Evolutionary conservation across 768 basidiomycete genomes (phyloP).

Genomic region (Rhizopogon vinicolor): DNA sequence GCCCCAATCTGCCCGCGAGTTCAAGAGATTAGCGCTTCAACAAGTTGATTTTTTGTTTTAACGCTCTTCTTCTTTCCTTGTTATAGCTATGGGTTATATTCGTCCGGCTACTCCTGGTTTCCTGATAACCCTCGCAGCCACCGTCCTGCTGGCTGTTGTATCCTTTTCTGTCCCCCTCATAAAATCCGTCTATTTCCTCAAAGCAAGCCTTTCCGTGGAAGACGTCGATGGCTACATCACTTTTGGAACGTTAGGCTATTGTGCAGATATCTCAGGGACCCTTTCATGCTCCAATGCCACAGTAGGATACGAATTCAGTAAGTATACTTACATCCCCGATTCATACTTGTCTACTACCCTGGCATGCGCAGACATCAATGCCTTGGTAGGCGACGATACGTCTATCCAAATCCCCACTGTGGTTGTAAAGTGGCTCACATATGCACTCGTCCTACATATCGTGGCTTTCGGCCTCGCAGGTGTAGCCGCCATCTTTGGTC

Average conservation of each 20-base stretch:
- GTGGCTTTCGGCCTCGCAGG: constrained; percentile 76
- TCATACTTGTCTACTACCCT: not conserved
- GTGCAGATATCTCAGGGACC: constrained; percentile 49
- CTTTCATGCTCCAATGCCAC: constrained; percentile 75
- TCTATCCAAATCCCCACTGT: constrained; percentile 73
- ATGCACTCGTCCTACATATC: constrained; percentile 87
- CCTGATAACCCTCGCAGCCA: constrained; percentile 73
- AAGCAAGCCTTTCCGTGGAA: constrained; percentile 52
- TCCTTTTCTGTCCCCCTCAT: constrained; percentile 88
- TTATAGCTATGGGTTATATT: constrained; percentile 49
- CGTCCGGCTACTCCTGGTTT: constrained; percentile 91
- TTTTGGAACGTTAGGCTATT: constrained; percentile 91
- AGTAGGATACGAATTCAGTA: constrained; percentile 87
- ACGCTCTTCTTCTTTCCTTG: constrained; percentile 1
- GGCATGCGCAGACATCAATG: constrained; percentile 63
- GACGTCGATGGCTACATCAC: constrained; percentile 59
- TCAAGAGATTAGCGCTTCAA: not conserved
- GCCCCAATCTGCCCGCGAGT: not conserved
- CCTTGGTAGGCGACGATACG: constrained; percentile 65
- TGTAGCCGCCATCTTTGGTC: constrained; percentile 71
- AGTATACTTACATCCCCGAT: constrained; percentile 24
- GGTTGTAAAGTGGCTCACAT: constrained; percentile 93
- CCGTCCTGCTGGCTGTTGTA: constrained; percentile 76
- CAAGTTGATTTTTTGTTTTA: not conserved
- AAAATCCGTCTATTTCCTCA: constrained; percentile 87